Percentiles rank a stretch among this genome's conserved stretches.
Evolutionary conservation across 176 grass and related monocot genomes (phyloP).

Genomic region (Pharus latifolius): DNA sequence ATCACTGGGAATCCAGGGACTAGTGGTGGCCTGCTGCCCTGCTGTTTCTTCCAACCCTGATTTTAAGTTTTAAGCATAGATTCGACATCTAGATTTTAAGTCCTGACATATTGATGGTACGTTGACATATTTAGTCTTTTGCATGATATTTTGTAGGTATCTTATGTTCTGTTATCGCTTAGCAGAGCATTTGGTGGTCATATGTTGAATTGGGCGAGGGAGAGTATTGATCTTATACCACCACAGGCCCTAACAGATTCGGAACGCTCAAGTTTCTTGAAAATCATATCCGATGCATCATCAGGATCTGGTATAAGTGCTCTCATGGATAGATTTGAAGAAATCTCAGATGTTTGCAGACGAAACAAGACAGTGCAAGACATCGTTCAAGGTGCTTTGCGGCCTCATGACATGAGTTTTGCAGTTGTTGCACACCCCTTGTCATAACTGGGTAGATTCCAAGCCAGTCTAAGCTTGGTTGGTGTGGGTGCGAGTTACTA

Average conservation of each 20-base stretch:
- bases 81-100: background rate
- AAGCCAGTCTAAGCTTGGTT: background rate
- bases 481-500: background rate
- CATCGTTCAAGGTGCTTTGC: constrained; percentile 80
- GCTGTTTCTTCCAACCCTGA: background rate
- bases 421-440: constrained; percentile 12
- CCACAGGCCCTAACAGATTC: constrained; percentile 73
- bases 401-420: constrained; percentile 73
- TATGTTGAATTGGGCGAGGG: constrained; percentile 73
- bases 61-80: background rate
- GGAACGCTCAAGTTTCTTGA: constrained; percentile 64
- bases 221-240: constrained; percentile 66
- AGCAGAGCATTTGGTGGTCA: constrained; percentile 64
- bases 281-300: constrained; percentile 68
- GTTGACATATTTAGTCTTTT: background rate
- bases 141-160: constrained; percentile 43
- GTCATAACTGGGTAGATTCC: background rate
- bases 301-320: constrained; percentile 47
- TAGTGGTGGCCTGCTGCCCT: background rate
- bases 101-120: background rate
- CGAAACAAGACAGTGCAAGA: constrained; percentile 84
- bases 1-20: background rate
- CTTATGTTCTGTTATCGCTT: constrained; percentile 78
- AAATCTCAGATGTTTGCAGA: constrained; percentile 89
- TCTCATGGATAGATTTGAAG: constrained; percentile 45